Conservation (phyloP, 1,139 yeast genomes). For the Dujonia santamariae region DNA sequence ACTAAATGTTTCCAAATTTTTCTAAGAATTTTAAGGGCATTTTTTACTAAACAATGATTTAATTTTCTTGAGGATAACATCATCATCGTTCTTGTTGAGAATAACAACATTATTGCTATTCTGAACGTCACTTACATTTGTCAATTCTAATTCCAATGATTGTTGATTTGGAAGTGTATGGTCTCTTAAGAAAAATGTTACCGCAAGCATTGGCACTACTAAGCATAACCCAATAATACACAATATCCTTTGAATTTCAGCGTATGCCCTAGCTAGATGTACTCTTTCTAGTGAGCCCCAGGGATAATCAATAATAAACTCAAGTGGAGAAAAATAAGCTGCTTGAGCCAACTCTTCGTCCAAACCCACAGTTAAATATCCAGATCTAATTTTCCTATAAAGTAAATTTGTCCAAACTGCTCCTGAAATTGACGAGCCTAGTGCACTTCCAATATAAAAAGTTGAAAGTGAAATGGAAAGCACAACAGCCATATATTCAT, state of each 20-base stretch:
- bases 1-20: too few relatives aligned
- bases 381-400: conserved; percentile 26
- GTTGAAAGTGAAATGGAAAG: conserved; percentile 54
- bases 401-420: conserved; percentile 60
- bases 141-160: conserved; percentile 27
- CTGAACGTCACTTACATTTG: conserved; percentile 20
- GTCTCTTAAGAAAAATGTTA: conserved; percentile 54
- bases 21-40: too few relatives aligned
- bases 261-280: conserved; percentile 57
- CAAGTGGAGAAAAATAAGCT: conserved; percentile 56
- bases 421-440: conserved; percentile 55
- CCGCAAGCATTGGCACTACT: conserved; percentile 48
- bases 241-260: conserved; percentile 55
- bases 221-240: conserved; percentile 56
- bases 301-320: conserved; percentile 41
- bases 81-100: conserved; percentile 38
- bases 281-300: conserved; percentile 63
- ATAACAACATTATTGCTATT: conserved; percentile 40
- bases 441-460: conserved; percentile 60
- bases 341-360: conserved; percentile 28
- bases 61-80: conserved; percentile 11
- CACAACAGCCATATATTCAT: conserved; percentile 63
- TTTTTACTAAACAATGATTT: conserved; percentile 1
- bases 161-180: conserved; percentile 42
- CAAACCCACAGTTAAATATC: conserved; percentile 12